Evolutionary conservation across 176 grass and related monocot species (phyloP), one percentile per base, ranked within the genome.

Genomic region (Tillandsia leiboldiana): DNA sequence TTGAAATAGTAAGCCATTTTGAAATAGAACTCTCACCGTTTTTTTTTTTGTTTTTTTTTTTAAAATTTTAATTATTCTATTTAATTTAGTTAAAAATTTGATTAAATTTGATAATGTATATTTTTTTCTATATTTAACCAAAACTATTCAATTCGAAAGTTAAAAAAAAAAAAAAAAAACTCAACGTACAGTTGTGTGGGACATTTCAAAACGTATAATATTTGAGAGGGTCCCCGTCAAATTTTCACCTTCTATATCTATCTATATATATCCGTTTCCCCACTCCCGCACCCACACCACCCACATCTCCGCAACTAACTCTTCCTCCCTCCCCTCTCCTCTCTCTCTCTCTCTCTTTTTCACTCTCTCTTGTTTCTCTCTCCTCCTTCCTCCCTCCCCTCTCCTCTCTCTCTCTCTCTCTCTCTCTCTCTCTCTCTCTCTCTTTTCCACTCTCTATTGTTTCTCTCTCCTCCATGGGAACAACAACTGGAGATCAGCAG

Each of bases 391-490:
- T 20, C 5, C 17, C 8, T 2, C 1, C 13, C 12, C 53, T 56
- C 1, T 9, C 63, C 54, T 75, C 18, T 27, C 10, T 24, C 1
- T 10, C 10, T 24, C 1, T 10, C 50, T 20, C n/a, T 20, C 10
- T 26, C 6, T 24, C 53, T 9, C 7, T 76, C 49, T 77, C 23
- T 29, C 24, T 77, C 65, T 57, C 56, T 66, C 9, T 48, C 71
- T 62, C 26, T 57, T 49, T 48, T 50, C n/a, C 33, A 27, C 53
- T 51, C 67, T 64, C 67, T 15, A 9, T 10, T 11, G 10, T n/a
- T 22, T 67, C 49, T 29, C 48, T 68, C 3, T 20, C 2, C 23
- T 51, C 51, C 59, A 93, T 93, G 90, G 83, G 90, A 9, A 81
- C 86, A 22, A 77, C 80, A 53, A 72, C 69, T 57, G 76, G 56